Evolutionary conservation across 1,284 basidiomycete species (phyloP).

Genomic region (Mycosarcoma mackinlayi): DNA sequence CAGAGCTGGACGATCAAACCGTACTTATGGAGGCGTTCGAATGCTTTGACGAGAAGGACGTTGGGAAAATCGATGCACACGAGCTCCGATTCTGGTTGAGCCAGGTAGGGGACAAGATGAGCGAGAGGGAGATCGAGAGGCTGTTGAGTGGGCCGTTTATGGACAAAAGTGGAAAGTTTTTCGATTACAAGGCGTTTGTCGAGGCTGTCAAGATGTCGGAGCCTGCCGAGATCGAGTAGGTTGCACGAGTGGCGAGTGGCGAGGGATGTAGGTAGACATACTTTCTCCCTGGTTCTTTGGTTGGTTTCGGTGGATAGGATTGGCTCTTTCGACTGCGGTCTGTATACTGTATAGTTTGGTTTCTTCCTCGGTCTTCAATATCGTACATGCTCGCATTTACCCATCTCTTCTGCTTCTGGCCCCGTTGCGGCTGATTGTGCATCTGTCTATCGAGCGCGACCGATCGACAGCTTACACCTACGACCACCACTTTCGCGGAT

Average conservation of each 20-base stretch:
- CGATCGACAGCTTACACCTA: too few relatives aligned
- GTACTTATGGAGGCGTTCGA: constrained; percentile 64
- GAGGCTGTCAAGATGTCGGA: constrained; percentile 66
- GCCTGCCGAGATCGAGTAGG: constrained; percentile 58
- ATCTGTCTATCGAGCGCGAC: too few relatives aligned
- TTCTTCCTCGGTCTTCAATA: too few relatives aligned
- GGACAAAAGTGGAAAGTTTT: constrained; percentile 59
- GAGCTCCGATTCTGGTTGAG: constrained; percentile 61
- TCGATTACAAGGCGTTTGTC: constrained; percentile 66
- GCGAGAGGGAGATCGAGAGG: constrained; percentile 58
- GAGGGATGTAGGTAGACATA: background rate
- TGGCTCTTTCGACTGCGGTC: too few relatives aligned
- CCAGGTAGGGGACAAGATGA: constrained; percentile 63
- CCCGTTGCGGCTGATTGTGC: too few relatives aligned
- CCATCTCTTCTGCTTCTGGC: too few relatives aligned
- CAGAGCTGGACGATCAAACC: constrained; percentile 58
- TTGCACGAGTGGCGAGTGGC: too few relatives aligned
- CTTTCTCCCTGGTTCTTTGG: background rate
- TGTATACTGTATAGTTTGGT: too few relatives aligned
- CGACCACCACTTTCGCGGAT: too few relatives aligned
- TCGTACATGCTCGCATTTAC: too few relatives aligned
- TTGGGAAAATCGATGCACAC: constrained; percentile 57
- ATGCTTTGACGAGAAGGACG: constrained; percentile 66
- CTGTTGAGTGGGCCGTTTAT: constrained; percentile 59
- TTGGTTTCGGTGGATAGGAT: too few relatives aligned